Evolutionary conservation across 2,329 filamentous ascomycete species (phyloP), one percentile per base, ranked within the genome.

Genomic region (Trichothecium sympodiale): DNA sequence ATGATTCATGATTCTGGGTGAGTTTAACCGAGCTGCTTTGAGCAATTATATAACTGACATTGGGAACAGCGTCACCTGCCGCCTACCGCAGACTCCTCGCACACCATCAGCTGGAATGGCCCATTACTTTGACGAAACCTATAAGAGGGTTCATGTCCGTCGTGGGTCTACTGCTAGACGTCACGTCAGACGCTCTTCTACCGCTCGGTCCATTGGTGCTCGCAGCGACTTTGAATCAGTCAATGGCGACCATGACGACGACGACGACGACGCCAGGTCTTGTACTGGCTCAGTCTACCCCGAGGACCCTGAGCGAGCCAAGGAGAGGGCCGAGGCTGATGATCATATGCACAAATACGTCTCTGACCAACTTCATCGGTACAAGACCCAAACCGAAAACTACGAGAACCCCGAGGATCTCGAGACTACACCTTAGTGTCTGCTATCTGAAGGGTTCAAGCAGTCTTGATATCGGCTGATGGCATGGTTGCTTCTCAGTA

Each of bases 1-100:
- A 83, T 96, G 76, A 96, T 96, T 41, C 89, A 96, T 49, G 91
- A 96, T 53, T 95, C 89, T 46, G 89, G 88, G 84, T 91, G 78
- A 65, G 80, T 62, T 44, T 20, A 37, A 5, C 33, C 20, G 18
- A 16, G 13, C 27, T 29, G 15, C 33, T 34, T 10, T 29, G n/a
- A 31, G 12, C 15, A 15, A n/a, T 16, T 4, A 13, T 35, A 4
- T 18, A 40, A 50, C 67, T 77, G 59, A 75, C 55, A 30, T 35
- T 13, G 20, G 3, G 10, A 29, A 38, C 45, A 89, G 84, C 46
- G 72, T 93, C 53, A 91, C 78, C 55, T 94, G 88, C 56, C 84
- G 88, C 50, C 77, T 94, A 12, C 88, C 89, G 2, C 86, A 95
- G 51, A 96, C 91, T 1, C 91, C 91, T 12, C 83, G 87, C 34